phyloP scores from a whole-genome alignment of 2,329 filamentous ascomycete genomes.

The Fusarium domesticum region DNA sequence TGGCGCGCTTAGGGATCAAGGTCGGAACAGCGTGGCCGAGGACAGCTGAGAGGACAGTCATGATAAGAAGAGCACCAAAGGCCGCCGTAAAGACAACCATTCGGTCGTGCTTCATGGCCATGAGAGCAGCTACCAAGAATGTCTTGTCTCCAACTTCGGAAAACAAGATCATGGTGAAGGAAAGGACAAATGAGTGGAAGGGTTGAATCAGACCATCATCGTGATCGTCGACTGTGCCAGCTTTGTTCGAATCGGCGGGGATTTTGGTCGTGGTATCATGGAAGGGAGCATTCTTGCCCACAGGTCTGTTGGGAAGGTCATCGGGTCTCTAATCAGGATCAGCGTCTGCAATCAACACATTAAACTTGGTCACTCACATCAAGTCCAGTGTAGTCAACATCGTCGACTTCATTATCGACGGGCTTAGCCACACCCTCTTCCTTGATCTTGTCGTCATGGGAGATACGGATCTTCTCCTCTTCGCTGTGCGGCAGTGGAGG shows the following conservation, averaged over 20 bases:
- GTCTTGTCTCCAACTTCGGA: constrained; percentile 99
- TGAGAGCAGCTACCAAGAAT: constrained; percentile 91
- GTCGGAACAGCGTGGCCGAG: constrained; percentile 90
- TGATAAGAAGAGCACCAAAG: constrained; percentile 84
- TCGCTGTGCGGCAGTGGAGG: constrained; percentile 80
- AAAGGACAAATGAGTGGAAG: constrained; percentile 84
- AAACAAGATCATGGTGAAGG: constrained; percentile 94
- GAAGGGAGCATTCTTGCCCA: constrained; percentile 69
- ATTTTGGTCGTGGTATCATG: constrained; percentile 65
- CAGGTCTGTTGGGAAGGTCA: constrained; percentile 74
- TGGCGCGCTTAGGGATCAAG: constrained; percentile 85
- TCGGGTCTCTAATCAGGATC: constrained; percentile 63
- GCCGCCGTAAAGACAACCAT: constrained; percentile 92
- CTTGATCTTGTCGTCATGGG: constrained; percentile 29
- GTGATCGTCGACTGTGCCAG: constrained; percentile 37
- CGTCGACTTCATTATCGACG: constrained; percentile 40
- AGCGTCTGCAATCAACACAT: constrained; percentile 7
- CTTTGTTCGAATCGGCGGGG: constrained; percentile 50
- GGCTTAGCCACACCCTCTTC: constrained; percentile 16
- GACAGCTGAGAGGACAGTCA: constrained; percentile 92
- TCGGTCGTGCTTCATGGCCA: constrained; percentile 98
- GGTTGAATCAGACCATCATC: constrained; percentile 70
- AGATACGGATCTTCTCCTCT: constrained; percentile 60
- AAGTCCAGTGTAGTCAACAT: constrained; percentile 37
- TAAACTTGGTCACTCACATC: constrained; percentile 28